phyloP scores from a whole-genome alignment of 2,329 filamentous ascomycete genomes.

The Raffaelea albimanens region DNA sequence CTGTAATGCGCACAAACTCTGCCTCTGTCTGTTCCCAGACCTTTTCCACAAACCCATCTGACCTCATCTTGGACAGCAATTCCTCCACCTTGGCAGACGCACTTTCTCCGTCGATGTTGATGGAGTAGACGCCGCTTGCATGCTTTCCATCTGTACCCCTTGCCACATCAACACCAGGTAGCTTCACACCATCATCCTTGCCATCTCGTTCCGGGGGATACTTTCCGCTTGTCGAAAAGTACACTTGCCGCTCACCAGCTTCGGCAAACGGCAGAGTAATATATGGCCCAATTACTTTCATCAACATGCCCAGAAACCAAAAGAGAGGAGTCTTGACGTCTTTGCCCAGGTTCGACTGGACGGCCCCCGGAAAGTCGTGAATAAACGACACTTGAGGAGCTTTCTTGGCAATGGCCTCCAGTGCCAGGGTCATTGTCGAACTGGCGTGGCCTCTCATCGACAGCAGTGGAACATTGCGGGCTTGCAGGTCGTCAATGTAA shows the following conservation, averaged over 20 bases:
- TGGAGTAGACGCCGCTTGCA: conserved; percentile 28
- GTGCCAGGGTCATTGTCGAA: conserved; percentile 37
- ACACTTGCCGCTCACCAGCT: conserved; percentile 25
- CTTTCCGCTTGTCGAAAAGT: conserved; percentile 24
- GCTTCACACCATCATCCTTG: conserved; percentile 5
- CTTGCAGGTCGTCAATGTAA: conserved; percentile 5
- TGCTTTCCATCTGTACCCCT: conserved; percentile 20
- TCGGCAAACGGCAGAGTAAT: conserved; percentile 8
- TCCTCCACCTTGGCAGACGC: conserved; percentile 16
- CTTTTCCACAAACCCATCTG: conserved; percentile 19
- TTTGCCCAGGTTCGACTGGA: conserved; percentile 14
- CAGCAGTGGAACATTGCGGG: conserved; percentile 24
- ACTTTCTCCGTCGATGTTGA: conserved; percentile 22
- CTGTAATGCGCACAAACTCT: conserved; percentile 24
- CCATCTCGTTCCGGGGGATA: conserved; percentile 18
- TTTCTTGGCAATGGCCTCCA: conserved; percentile 35
- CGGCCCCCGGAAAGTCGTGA: conserved; percentile 27
- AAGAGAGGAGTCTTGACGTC: neutral
- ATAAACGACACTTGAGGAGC: conserved; percentile 34
- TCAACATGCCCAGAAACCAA: neutral
- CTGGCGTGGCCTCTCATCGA: conserved; percentile 34
- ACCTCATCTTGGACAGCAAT: conserved; percentile 16
- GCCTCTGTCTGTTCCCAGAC: conserved; percentile 26
- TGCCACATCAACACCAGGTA: conserved; percentile 17
- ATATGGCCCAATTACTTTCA: neutral